These are phyloP conservation scores for Cutaneotrichosporon cutaneum DNA, from an alignment of 1,284 basidiomycete species.

Conservation along the genomic window DNA sequence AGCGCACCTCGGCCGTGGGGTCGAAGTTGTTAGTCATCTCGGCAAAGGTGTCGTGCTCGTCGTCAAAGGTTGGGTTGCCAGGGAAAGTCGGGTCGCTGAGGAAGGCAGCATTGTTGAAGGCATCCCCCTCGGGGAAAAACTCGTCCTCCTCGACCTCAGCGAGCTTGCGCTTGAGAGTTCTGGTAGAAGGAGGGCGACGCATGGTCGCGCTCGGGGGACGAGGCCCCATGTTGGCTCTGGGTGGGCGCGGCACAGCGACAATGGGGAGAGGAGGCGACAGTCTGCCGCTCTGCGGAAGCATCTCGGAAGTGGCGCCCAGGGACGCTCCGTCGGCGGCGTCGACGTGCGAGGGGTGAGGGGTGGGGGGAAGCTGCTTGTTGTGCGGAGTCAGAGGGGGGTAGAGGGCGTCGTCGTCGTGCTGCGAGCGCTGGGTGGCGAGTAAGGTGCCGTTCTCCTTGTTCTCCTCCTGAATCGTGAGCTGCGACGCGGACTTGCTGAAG, in stretches of 20 bases:
- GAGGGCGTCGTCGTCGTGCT: neutral
- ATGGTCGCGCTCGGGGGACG: neutral
- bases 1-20: constrained; percentile 27
- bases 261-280: neutral
- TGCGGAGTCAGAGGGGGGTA: neutral
- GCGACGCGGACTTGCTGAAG: neutral
- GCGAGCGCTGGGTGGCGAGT: neutral
- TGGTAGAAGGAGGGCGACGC: neutral
- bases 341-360: neutral
- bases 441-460: neutral
- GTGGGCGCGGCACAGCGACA: no score
- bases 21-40: constrained; percentile 16
- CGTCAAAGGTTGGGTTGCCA: neutral
- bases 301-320: neutral
- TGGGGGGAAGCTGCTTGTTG: neutral
- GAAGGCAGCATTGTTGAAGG: neutral
- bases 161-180: constrained; percentile 1
- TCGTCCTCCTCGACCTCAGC: neutral
- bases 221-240: neutral
- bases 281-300: neutral
- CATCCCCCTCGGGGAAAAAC: no score
- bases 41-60: neutral
- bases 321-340: neutral
- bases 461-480: neutral
- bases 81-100: neutral